These are phyloP conservation scores for Aegilops bicornis DNA, from an alignment of 176 grass and related monocot genomes.

Conservation along the genomic window DNA sequence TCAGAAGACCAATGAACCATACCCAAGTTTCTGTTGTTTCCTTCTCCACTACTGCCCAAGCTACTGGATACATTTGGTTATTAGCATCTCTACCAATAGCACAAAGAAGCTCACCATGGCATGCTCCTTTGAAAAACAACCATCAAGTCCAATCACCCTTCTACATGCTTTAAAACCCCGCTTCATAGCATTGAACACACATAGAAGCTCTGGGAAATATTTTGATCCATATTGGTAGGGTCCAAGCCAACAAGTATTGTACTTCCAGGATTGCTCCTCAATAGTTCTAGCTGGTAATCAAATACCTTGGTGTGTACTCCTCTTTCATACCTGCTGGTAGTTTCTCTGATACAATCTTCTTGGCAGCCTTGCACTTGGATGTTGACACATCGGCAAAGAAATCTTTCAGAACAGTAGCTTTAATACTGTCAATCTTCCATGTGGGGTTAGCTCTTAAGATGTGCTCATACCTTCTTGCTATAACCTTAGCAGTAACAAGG, in stretches of 20 bases:
- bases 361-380: neutral
- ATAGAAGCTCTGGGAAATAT: neutral
- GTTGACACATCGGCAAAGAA: neutral
- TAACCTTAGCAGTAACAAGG: neutral
- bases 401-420: neutral
- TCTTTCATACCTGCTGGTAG: neutral
- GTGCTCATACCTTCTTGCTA: neutral
- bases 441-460: neutral
- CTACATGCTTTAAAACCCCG: too few relatives aligned
- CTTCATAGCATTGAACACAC: too few relatives aligned
- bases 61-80: too few relatives aligned
- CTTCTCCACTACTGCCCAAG: too few relatives aligned
- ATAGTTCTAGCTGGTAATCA: neutral
- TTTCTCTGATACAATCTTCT: neutral
- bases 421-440: neutral
- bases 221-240: neutral
- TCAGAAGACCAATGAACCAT: too few relatives aligned
- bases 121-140: too few relatives aligned
- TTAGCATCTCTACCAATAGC: too few relatives aligned
- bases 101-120: too few relatives aligned
- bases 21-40: too few relatives aligned
- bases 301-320: neutral
- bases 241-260: neutral
- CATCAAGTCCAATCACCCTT: too few relatives aligned
- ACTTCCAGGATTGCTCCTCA: neutral